A percentile compares a stretch with the other conserved stretches of the same genome.
These are phyloP conservation scores for Clonostachys solani DNA, from an alignment of 2,329 filamentous ascomycete genomes.

Conservation along the genomic window DNA sequence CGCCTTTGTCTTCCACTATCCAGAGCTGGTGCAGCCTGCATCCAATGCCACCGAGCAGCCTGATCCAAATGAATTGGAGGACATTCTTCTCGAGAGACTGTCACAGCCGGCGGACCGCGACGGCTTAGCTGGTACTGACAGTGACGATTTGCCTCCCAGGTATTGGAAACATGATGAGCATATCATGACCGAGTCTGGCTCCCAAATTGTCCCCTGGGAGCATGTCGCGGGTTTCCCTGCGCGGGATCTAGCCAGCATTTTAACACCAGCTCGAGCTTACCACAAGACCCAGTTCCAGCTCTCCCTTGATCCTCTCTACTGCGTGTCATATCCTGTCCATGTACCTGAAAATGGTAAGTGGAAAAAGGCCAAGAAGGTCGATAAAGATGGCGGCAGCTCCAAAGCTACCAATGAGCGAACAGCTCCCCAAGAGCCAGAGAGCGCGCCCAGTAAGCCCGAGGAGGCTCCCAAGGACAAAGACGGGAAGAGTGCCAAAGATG, in stretches of 20 bases:
- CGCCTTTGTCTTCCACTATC: conserved; percentile 83
- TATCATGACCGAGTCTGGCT: conserved; percentile 48
- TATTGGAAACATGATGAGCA: conserved; percentile 51
- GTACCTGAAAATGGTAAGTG: conserved; percentile 74
- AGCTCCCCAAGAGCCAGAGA: conserved; percentile 4
- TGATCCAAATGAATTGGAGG: conserved; percentile 40
- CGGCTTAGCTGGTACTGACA: conserved; percentile 14
- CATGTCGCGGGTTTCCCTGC: conserved; percentile 69
- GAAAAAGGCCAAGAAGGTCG: conserved; percentile 61
- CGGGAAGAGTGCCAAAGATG: conserved; percentile 36
- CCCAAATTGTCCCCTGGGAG: conserved; percentile 64
- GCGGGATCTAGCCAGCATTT: conserved; percentile 74
- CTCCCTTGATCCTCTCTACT: conserved; percentile 73
- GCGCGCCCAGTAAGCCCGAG: conserved; percentile 9
- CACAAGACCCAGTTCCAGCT: conserved; percentile 82
- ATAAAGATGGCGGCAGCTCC: conserved; percentile 13
- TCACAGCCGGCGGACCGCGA: conserved; percentile 26
- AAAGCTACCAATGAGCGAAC: conserved; percentile 16
- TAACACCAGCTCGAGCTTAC: conserved; percentile 71
- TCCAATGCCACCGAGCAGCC: conserved; percentile 24
- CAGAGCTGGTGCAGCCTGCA: conserved; percentile 45
- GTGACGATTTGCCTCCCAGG: conserved; percentile 35
- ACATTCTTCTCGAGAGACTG: conserved; percentile 43
- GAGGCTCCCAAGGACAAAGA: conserved; percentile 16
- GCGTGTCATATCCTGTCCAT: conserved; percentile 80